These are phyloP conservation scores for Rhododendron williamsianum DNA, from an alignment of 148 eudicot species.

Conservation along the genomic window DNA sequence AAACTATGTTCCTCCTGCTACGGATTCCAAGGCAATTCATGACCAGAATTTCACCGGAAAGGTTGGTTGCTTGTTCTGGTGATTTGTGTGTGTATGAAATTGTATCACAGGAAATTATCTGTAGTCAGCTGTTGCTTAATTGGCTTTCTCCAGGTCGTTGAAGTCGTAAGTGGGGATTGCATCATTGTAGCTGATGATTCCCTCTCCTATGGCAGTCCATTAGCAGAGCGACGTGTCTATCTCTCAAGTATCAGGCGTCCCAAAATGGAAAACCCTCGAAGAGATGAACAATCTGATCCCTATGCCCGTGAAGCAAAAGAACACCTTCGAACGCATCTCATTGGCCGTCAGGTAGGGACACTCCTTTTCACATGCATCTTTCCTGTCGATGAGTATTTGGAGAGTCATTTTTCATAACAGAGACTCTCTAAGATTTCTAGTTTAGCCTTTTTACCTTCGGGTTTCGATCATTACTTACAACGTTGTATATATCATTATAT, in stretches of 20 bases:
- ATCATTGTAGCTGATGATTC: constrained; percentile 90
- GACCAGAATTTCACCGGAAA: constrained; percentile 92
- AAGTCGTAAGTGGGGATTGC: constrained; percentile 92
- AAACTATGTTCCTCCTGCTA: constrained; percentile 69
- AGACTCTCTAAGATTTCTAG: background rate
- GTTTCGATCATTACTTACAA: background rate
- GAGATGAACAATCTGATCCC: constrained; percentile 49
- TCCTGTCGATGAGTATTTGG: background rate
- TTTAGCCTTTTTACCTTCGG: background rate
- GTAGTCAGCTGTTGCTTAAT: constrained; percentile 3
- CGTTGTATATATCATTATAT: background rate
- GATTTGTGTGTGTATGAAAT: background rate
- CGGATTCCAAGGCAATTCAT: constrained; percentile 81
- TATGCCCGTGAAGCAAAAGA: constrained; percentile 95
- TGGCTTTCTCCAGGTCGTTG: constrained; percentile 58
- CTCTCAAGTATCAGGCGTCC: constrained; percentile 91
- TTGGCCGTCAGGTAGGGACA: constrained; percentile 72
- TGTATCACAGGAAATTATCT: background rate
- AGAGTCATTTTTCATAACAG: too few species aligned
- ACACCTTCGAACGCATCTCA: constrained; percentile 65
- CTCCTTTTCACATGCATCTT: background rate
- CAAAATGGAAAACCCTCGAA: constrained; percentile 75
- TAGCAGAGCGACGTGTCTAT: constrained; percentile 84
- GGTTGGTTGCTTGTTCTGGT: constrained; percentile 32
- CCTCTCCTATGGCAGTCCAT: constrained; percentile 70